These are phyloP conservation scores for Colletotrichum melonis DNA, from an alignment of 2,329 filamentous ascomycete genomes.

Conservation along the genomic window DNA sequence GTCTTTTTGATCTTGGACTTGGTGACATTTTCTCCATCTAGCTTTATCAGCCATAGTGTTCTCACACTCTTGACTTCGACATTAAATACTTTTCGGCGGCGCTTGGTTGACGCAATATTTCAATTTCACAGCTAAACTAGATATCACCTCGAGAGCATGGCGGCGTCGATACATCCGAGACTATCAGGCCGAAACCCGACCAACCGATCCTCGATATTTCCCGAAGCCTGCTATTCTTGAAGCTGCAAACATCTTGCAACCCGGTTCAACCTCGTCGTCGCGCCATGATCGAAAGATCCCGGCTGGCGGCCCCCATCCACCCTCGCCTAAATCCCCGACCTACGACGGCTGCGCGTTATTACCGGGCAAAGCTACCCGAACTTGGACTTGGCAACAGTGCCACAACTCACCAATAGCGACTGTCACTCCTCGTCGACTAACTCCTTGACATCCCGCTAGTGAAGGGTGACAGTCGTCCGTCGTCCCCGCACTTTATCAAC, in stretches of 20 bases:
- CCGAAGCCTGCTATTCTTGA: neutral
- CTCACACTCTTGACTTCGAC: no score
- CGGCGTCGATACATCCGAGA: no score
- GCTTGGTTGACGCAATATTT: no score
- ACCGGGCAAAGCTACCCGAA: neutral
- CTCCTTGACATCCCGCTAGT: neutral
- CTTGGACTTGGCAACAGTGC: neutral
- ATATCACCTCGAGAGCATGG: no score
- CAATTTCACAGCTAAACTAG: no score
- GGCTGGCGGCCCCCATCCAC: neutral
- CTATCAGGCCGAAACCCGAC: no score
- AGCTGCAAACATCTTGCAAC: neutral
- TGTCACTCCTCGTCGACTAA: no score
- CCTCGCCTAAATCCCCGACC: neutral
- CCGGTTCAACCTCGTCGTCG: slow-evolving; percentile 17
- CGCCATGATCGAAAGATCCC: slow-evolving; percentile 28
- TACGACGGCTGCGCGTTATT: slow-evolving; percentile 5
- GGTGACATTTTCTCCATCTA: no score
- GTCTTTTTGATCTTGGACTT: no score
- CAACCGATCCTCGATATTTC: no score
- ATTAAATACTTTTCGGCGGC: no score
- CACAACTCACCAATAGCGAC: neutral
- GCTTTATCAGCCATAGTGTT: no score
- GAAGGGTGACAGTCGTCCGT: slow-evolving; percentile 30
- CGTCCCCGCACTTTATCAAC: slow-evolving; percentile 12